Evolutionary conservation across 306 rosid species (phyloP).

Genomic region (Sesbania bispinosa): DNA sequence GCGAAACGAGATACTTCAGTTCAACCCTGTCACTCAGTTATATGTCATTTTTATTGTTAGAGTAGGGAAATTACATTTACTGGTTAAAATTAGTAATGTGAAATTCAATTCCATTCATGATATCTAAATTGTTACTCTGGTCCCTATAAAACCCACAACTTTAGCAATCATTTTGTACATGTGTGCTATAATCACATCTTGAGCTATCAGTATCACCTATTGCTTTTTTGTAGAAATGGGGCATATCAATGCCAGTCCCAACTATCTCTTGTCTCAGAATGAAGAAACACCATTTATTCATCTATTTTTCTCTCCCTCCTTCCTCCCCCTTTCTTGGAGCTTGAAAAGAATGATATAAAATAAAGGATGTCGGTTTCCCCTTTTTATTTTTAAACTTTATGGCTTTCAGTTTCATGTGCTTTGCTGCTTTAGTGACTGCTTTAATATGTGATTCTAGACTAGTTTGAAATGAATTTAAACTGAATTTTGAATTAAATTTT

Average conservation of each 20-base stretch:
- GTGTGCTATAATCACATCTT: background rate
- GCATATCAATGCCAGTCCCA: background rate
- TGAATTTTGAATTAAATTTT: too few relatives aligned
- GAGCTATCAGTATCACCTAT: background rate
- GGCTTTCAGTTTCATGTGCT: background rate
- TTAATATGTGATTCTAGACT: background rate
- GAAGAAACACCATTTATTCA: background rate
- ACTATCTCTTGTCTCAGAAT: background rate
- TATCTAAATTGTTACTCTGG: background rate
- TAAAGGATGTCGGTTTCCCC: background rate
- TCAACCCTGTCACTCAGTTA: background rate
- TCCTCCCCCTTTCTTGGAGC: background rate
- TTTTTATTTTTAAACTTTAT: background rate
- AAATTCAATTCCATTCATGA: background rate
- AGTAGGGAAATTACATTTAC: background rate
- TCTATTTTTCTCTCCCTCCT: background rate
- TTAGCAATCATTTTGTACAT: background rate
- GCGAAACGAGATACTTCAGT: background rate
- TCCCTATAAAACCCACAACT: background rate
- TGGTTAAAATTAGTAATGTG: background rate
- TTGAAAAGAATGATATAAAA: background rate
- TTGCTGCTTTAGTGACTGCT: too few relatives aligned
- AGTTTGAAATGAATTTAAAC: background rate
- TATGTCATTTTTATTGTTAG: background rate
- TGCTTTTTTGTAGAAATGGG: background rate